These are phyloP conservation scores for Diacronema lutheri DNA, from an alignment of 78 protist genomes.

Conservation along the genomic window DNA sequence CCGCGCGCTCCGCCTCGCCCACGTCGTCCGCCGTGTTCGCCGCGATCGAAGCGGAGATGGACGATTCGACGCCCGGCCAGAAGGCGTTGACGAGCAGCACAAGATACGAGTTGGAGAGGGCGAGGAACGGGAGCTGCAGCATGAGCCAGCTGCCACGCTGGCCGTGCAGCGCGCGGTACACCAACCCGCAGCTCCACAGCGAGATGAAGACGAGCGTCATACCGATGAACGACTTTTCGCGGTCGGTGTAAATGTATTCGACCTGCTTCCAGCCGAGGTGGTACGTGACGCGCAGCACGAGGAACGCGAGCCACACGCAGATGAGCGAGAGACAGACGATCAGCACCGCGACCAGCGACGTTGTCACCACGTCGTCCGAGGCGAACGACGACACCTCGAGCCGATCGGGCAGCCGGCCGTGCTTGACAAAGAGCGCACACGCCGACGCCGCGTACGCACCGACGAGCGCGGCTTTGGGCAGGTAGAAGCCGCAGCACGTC, in stretches of 20 bases:
- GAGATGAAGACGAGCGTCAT: neutral
- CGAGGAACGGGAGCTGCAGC: slow-evolving; percentile 11
- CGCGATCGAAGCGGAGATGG: too few species aligned
- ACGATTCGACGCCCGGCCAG: neutral
- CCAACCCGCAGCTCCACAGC: neutral
- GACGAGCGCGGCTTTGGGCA: neutral
- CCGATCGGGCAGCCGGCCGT: slow-evolving; percentile 14
- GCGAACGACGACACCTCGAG: neutral
- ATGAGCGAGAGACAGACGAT: neutral
- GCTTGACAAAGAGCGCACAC: neutral
- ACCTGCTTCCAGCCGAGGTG: slow-evolving; percentile 14
- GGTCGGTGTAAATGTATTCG: slow-evolving; percentile 9
- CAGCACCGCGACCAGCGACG: too few species aligned
- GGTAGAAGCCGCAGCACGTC: neutral
- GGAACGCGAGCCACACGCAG: neutral
- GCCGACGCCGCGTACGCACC: neutral
- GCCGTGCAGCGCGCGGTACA: slow-evolving; percentile 4
- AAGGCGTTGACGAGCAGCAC: neutral
- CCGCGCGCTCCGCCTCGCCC: too few species aligned
- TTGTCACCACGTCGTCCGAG: neutral
- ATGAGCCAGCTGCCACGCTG: slow-evolving; percentile 1
- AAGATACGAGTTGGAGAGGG: neutral
- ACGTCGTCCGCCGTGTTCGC: too few species aligned
- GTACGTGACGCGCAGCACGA: neutral
- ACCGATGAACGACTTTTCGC: slow-evolving; percentile 7